Percentiles rank a stretch among this genome's conserved stretches.
Conservation (phyloP, 306 rosid species). For the Inga leiocalycina region DNA sequence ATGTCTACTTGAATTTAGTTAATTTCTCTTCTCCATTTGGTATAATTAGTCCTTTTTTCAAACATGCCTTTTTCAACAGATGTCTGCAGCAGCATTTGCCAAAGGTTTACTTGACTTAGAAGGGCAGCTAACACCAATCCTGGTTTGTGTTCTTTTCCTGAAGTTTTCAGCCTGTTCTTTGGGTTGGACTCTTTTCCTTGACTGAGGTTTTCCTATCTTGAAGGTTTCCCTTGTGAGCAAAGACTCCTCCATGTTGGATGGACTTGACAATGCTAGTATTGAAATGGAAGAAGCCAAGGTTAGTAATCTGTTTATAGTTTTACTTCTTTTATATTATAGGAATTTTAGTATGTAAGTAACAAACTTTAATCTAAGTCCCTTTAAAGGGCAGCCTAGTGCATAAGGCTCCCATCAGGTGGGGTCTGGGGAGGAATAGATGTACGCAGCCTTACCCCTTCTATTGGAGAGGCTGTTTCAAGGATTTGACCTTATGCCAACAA, state of each 20-base stretch:
- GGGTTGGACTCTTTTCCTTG: constrained; percentile 23
- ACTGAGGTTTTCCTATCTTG: constrained; percentile 40
- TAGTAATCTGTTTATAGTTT: constrained; percentile 1
- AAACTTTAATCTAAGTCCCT: not conserved
- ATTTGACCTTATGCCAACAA: not conserved
- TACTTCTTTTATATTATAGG: not conserved
- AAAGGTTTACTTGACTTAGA: constrained; percentile 99
- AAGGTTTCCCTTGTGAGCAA: constrained; percentile 99
- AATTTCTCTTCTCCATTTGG: constrained; percentile 30
- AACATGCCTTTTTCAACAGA: constrained; percentile 57
- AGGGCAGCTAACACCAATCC: constrained; percentile 94
- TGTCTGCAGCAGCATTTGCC: constrained; percentile 99
- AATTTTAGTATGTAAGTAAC: not conserved
- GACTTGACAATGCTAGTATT: constrained; percentile 93
- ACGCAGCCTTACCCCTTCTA: no score
- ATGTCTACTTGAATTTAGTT: constrained; percentile 19
- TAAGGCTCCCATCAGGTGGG: no score
- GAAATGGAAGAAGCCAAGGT: constrained; percentile 99
- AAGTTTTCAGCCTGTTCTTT: constrained; percentile 27
- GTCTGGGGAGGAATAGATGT: no score
- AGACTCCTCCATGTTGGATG: constrained; percentile 99
- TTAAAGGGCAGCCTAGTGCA: no score
- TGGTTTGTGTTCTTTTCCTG: constrained; percentile 60
- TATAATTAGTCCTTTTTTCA: constrained; percentile 32
- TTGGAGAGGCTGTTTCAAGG: no score